Base-by-base conservation (phyloP, 2,329 filamentous ascomycete species). In the Phialophora expanda region DNA sequence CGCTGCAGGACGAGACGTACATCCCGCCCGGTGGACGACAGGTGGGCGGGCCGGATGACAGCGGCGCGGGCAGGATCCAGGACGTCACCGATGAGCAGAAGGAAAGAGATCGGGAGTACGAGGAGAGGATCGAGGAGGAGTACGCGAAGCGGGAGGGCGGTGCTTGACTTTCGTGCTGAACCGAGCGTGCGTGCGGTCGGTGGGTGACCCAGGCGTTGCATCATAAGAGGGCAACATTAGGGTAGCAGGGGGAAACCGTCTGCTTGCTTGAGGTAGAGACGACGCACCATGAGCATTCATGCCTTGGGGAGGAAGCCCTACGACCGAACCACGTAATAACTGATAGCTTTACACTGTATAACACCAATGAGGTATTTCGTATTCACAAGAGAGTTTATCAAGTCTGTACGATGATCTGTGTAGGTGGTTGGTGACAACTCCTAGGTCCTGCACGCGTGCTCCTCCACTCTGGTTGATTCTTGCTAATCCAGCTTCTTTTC, bases 71-170 rank as follows among this genome's bases (percentile, higher is more conserved):
- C 17, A 51, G 66, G 22, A 66, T 68, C 50, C 54, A 70, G 41
- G 66, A 67, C 55, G 65, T 69, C 46, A 66, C 60, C 3, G 64
- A 66, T n/a, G 34, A 81, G 62, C 76, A 76, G 69, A 78, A 77
- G 55, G 79, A 79, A 62, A 76, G 75, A 8, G 79, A 81, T 64
- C 74, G 77, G 20, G 66, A 80, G 41, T 82, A 80, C 66, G 77
- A 80, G 69, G 79, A 81, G 71, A 74, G 77, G n/a, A 81, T 81
- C 72, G 80, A 80, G 73, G 79, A 80, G 56, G 80, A 82, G 70
- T 79, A 80, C 72, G 77, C 78, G 64, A 79, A 80, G 75, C 69
- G 78, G 57, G 79, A 80, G 70, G 76, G 77, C 1, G 77, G 78
- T 74, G 78, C 81, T 71, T 78, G 71, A 73, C 0, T 7, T 8